Conservation (phyloP, 768 basidiomycete genomes). For the Pulveroboletus ravenelii region DNA sequence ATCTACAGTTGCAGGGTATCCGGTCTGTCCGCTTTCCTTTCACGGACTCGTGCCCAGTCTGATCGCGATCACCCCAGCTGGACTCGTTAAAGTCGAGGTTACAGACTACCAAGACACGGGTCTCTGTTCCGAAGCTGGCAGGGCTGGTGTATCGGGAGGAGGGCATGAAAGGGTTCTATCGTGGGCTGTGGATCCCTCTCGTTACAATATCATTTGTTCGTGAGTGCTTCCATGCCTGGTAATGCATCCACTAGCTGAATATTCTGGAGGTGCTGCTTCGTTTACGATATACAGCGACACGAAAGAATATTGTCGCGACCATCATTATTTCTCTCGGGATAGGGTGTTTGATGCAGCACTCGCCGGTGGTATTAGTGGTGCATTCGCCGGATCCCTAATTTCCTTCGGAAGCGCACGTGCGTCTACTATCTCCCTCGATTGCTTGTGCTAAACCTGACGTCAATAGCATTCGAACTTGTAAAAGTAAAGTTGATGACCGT, state of each 20-base stretch:
- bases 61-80: conserved; percentile 44
- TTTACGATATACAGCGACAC: conserved; percentile 88
- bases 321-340: conserved; percentile 54
- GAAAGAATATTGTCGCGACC: conserved; percentile 64
- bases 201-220: conserved; percentile 96
- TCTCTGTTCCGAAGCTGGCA: conserved; percentile 70
- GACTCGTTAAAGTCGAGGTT: conserved; percentile 93
- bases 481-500: conserved; percentile 51
- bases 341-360: conserved; percentile 65
- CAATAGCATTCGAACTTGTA: conserved; percentile 84
- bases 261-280: conserved; percentile 68
- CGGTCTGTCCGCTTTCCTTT: conserved; percentile 38
- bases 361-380: conserved; percentile 79
- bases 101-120: conserved; percentile 74
- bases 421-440: conserved; percentile 30
- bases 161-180: conserved; percentile 85
- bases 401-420: conserved; percentile 85
- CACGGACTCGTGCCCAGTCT: not conserved
- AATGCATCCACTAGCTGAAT: conserved; percentile 3
- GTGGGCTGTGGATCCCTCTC: conserved; percentile 88
- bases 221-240: conserved; percentile 40
- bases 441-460: conserved; percentile 17
- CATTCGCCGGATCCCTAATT: conserved; percentile 84
- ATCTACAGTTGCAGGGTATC: conserved; percentile 90
- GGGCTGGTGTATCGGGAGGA: conserved; percentile 75